Evolutionary conservation across 2,329 filamentous ascomycete genomes (phyloP), one percentile per base, ranked within the genome.

Genomic region (Proliferodiscus dingleyae): DNA sequence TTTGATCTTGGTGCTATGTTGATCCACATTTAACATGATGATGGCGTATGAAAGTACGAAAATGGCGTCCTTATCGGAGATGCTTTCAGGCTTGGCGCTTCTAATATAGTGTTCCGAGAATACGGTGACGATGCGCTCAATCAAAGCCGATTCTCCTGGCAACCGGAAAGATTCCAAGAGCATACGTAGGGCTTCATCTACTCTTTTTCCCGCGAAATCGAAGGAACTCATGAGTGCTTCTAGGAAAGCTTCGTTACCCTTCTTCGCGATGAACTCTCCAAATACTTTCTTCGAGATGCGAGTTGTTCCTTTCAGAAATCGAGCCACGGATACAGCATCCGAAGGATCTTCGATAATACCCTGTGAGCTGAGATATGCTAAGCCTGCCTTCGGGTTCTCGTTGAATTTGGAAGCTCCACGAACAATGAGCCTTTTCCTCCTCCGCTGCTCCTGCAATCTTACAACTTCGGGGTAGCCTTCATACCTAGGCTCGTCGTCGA

Each of bases 11-110:
- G 89, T 90, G 61, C 95, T 98, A 66, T 97, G 93, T 59, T 94
- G 86, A 62, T 98, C 93, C 1, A 91, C 96, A 62, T 98, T 98
- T 46, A 98, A 72, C 80, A 98, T 89, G 65, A 98, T 95, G 60
- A 96, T 94, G 29, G 90, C 93, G 63, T 98, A 98, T 0, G 87
- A 91, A 41, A 98, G 72, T 38, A 98, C 81, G 60, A 87, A 98
- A 18, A 93, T 83, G 6, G 89, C 82, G 64, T 98, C 93, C 57
- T 87, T 85, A 60, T 95, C 83, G 5, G 83, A 85, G 52, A 97
- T 82, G 18, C 83, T 85, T 43, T 85, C 78, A 0, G 87, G 84
- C 21, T 80, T 76, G 5, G 78, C 80, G 48, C 79, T 80, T 7
- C 77, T 70, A 64, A 85, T 86, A 64, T 95, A 98, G 62, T 87